These are phyloP conservation scores for Pisolithus sp. DNA, from an alignment of 768 basidiomycete species.

Conservation along the genomic window DNA sequence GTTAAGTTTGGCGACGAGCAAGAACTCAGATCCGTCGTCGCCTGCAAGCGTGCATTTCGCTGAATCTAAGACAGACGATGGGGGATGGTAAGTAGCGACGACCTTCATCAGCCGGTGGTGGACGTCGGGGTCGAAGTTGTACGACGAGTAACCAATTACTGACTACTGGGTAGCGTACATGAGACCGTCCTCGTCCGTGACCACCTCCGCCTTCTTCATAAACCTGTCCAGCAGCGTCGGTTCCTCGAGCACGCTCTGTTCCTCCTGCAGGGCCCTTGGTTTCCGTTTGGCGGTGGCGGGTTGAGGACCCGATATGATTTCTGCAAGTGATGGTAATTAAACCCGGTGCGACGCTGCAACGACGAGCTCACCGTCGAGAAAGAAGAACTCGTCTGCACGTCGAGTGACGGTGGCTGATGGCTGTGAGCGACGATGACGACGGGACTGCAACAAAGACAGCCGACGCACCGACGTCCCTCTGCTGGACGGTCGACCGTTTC, in stretches of 20 bases:
- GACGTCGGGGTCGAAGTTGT: no score
- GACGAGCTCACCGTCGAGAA: constrained; percentile 57
- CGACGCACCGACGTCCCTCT: constrained; percentile 69
- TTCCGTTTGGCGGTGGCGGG: constrained; percentile 34
- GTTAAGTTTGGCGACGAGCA: constrained; percentile 64
- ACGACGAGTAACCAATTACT: background rate
- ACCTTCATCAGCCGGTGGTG: constrained; percentile 36
- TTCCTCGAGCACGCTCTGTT: constrained; percentile 15
- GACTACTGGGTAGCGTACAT: constrained; percentile 38
- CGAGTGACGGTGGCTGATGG: constrained; percentile 52
- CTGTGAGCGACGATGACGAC: background rate
- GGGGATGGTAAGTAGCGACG: constrained; percentile 69
- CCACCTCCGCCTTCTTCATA: constrained; percentile 34
- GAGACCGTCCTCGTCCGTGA: constrained; percentile 56
- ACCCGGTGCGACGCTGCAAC: constrained; percentile 14
- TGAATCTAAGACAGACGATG: constrained; percentile 67
- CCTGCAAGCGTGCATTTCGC: constrained; percentile 59
- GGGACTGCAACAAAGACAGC: background rate
- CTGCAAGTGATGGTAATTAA: constrained; percentile 40
- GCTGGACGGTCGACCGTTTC: constrained; percentile 67
- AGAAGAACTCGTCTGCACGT: constrained; percentile 68
- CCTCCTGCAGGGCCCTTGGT: constrained; percentile 24
- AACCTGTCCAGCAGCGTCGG: constrained; percentile 48
- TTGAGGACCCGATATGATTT: constrained; percentile 28
- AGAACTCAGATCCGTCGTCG: constrained; percentile 45